Evolutionary conservation across 2,329 filamentous ascomycete species (phyloP), one percentile per base, ranked within the genome.

Genomic region (Hirsutella rhossiliensis): DNA sequence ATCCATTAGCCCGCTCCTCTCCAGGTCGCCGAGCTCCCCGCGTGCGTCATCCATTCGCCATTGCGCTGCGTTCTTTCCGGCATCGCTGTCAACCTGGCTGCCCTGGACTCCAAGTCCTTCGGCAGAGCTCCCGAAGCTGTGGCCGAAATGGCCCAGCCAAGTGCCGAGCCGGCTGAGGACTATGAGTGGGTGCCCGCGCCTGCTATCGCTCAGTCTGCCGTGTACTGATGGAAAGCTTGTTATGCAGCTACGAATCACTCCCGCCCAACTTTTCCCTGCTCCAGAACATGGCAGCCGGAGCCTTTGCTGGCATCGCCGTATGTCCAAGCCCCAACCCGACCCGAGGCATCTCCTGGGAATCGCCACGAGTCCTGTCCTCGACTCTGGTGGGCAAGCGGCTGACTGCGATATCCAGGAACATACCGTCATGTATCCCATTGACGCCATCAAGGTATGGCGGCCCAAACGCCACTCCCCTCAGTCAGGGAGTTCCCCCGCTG

Each of bases 381-480:
- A 17, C n/a, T 17, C 34, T 17, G 18, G 6, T 18, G n/a, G 34
- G 9, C 15, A 5, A 11, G 15, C 34, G 17, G 15, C 34, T 37
- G n/a, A 37, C n/a, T 11, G 11, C 15, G n/a, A 17, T 5, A 23
- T 23, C 42, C 54, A 96, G 89, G 90, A 97, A 70, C 90, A 97
- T 66, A 94, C 90, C 47, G 89, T 95, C 57, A 97, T 98, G 92
- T 98, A 98, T 62, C 92, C 92, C 18, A 85, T 98, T 60, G 92
- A 98, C 69, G 80, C 94, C 54, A 84, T 98, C 62, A 98, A 98
- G 84, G 92, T 96, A 54, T 52, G 62, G 45, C 18, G 12, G 11
- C n/a, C 31, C 12, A 13, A 13, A 32, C 11, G 9, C 9, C 17
- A 9, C 34, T 18, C 18, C 34, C 34, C 5, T 5, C 34, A 17